Evolutionary conservation across 2,329 filamentous ascomycete genomes (phyloP), one percentile per base, ranked within the genome.

Genomic region (Cladosporium sphaerospermum): DNA sequence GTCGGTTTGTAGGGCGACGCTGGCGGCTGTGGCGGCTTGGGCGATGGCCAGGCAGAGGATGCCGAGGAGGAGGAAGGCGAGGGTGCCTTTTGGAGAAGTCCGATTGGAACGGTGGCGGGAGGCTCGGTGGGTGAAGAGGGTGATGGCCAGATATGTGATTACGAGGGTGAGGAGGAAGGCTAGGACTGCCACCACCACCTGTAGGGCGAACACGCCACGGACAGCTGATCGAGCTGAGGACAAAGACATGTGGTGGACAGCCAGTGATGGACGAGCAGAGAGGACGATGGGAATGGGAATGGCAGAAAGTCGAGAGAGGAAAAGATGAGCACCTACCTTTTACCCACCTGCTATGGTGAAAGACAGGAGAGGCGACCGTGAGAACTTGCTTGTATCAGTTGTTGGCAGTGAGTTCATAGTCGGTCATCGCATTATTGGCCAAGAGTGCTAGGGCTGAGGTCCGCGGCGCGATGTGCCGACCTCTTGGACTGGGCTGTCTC

Each of bases 141-240:
- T 14, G 9, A 39, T 16, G 13, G 44, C 45, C 11, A 45, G 37
- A 2, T 10, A 4, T 7, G 44, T 9, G 16, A 37, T 36, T 3
- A 54, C 8, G 11, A 45, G 5, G 34, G 34, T 33, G 19, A 54
- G 18, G 11, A 45, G 23, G 39, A 54, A 44, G 19, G 53, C 47
- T 13, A 54, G 31, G 11, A 36, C 47, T 32, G 53, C n/a, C 8
- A 48, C 49, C n/a, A 33, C 34, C 16, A 54, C 42, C 11, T 54
- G 46, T 7, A 54, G 47, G 14, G 53, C 53, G 47, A 54, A 52
- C 42, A 54, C 42, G 11, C 23, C 53, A 8, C 23, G 45, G 4
- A 42, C 46, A 1, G 46, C n/a, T 13, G 37, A n/a, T 13, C n/a
- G n/a, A 13, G 23, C 28, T 9, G 37, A 49, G 18, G 46, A 33